These are phyloP conservation scores for Fusarium avenaceum DNA, from an alignment of 2,329 filamentous ascomycete genomes.

Conservation along the genomic window DNA sequence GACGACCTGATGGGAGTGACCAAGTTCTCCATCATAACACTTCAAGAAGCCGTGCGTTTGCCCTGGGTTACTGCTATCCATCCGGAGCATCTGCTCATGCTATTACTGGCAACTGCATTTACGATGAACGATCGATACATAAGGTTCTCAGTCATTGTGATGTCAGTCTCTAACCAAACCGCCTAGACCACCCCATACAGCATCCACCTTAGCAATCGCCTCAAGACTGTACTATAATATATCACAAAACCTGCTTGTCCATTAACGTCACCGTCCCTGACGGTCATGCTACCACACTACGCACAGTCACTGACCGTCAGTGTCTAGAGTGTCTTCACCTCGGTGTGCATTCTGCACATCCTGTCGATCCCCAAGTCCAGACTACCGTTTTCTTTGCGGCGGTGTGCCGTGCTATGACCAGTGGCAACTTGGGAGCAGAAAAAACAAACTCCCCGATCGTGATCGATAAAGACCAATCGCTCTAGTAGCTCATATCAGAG, in stretches of 20 bases:
- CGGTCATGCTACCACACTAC: conserved; percentile 14
- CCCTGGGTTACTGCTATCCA: neutral
- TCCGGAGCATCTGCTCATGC: conserved; percentile 7
- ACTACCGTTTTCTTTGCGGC: conserved; percentile 8
- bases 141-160: conserved; percentile 17
- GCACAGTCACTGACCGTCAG: conserved; percentile 1
- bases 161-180: conserved; percentile 20
- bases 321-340: neutral
- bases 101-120: neutral
- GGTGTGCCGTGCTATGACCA: conserved; percentile 18
- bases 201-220: neutral
- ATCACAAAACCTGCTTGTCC: conserved; percentile 22
- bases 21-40: neutral
- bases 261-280: conserved; percentile 28
- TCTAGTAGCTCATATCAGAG: conserved; percentile 29
- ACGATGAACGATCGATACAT: neutral
- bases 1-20: neutral
- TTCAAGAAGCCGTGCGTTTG: neutral
- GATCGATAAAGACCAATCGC: conserved; percentile 25
- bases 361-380: conserved; percentile 28
- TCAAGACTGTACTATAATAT: neutral
- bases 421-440: conserved; percentile 24
- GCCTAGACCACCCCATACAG: conserved; percentile 6
- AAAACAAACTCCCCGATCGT: conserved; percentile 31
- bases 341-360: conserved; percentile 24